These are phyloP conservation scores for Apostasia shenzhenica DNA, from an alignment of 106 monocot species.

Conservation along the genomic window DNA sequence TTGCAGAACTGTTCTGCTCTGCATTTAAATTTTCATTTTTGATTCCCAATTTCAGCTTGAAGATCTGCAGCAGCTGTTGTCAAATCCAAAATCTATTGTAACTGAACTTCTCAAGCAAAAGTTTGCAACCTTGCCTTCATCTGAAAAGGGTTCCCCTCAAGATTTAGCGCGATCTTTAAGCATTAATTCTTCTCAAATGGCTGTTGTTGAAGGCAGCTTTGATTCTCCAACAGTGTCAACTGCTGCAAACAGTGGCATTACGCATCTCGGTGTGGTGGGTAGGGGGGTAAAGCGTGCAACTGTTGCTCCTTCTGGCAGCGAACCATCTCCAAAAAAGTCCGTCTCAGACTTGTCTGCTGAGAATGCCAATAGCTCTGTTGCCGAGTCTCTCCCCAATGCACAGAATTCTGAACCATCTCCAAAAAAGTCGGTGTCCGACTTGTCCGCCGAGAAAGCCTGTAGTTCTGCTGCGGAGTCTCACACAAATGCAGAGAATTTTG, in stretches of 20 bases:
- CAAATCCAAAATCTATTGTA: conserved; percentile 40
- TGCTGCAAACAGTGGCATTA: conserved; percentile 30
- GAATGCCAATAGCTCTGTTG: conserved; percentile 15
- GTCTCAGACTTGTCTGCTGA: conserved; percentile 19
- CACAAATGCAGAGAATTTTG: neutral
- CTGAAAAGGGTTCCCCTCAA: conserved; percentile 4
- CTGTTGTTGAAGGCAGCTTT: conserved; percentile 25
- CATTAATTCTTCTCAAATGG: conserved; percentile 41
- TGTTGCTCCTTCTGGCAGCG: conserved; percentile 25
- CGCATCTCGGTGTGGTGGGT: conserved; percentile 87
- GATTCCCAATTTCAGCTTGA: conserved; percentile 55
- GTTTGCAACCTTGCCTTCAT: conserved; percentile 14
- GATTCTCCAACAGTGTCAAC: conserved; percentile 57
- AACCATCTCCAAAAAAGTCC: conserved; percentile 41
- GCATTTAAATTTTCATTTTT: neutral
- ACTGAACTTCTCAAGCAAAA: conserved; percentile 51
- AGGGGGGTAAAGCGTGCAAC: conserved; percentile 80
- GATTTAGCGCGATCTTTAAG: conserved; percentile 17
- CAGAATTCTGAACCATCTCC: conserved; percentile 5
- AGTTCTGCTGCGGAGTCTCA: no score
- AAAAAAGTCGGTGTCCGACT: neutral
- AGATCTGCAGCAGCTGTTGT: conserved; percentile 64
- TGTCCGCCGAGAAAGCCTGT: neutral
- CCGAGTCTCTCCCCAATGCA: conserved; percentile 6
- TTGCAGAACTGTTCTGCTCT: neutral